Conservation (phyloP, 352 stramenopile genomes). For the Phytophthora aleatoria region DNA sequence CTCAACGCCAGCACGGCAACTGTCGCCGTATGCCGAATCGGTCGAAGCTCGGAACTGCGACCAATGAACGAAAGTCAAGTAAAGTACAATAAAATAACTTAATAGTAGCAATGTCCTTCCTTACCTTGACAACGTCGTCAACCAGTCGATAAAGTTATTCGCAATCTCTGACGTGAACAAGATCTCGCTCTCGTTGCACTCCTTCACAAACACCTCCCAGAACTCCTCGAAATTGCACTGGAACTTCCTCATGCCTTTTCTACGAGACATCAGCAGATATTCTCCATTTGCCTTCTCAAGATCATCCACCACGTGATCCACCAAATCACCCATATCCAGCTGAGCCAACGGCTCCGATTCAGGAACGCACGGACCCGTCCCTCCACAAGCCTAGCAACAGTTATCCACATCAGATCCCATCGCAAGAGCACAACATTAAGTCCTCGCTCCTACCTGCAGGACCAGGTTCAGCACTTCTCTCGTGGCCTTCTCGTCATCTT, state of each 20-base stretch:
- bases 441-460: constrained; percentile 46
- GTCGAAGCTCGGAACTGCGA: constrained; percentile 77
- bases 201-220: constrained; percentile 76
- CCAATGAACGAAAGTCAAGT: constrained; percentile 12
- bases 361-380: constrained; percentile 51
- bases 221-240: constrained; percentile 73
- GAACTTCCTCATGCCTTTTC: constrained; percentile 68
- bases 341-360: constrained; percentile 59
- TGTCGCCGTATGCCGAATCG: constrained; percentile 80
- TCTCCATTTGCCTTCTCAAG: constrained; percentile 60
- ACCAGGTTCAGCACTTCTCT: constrained; percentile 84
- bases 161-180: constrained; percentile 74
- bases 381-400: constrained; percentile 55
- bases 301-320: constrained; percentile 68
- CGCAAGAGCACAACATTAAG: constrained; percentile 21
- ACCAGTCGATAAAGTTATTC: constrained; percentile 77
- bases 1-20: constrained; percentile 71
- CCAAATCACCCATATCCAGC: constrained; percentile 75
- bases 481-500: constrained; percentile 50
- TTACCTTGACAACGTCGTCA: constrained; percentile 81
- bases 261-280: constrained; percentile 72
- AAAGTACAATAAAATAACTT: not conserved
- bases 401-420: constrained; percentile 9
- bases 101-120: not conserved
- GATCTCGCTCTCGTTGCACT: constrained; percentile 83